Evolutionary conservation across 176 grass and related monocot genomes (phyloP), one percentile per base, ranked within the genome.

Genomic region (Pharus latifolius): DNA sequence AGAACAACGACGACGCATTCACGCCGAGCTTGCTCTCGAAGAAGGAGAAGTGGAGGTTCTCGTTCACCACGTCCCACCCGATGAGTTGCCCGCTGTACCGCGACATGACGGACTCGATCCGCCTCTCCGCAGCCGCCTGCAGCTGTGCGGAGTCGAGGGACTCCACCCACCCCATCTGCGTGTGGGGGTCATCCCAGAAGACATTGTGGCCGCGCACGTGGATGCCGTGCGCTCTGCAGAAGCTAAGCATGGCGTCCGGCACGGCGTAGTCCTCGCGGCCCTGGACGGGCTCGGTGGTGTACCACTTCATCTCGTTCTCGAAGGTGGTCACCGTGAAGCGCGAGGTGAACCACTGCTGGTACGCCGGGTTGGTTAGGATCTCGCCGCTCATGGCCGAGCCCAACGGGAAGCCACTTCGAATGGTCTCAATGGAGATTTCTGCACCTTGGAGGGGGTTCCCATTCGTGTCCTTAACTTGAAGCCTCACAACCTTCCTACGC

Each of bases 301-400:
- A 92, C 94, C 94, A 97, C 65, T 97, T 93, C 94, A 97, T 97
- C 83, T 97, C 94, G 72, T 97, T 97, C 89, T 97, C 94, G 76
- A 97, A 97, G 23, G 89, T 97, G 68, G 94, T 83, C 17, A 85
- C 86, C 15, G 83, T 88, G 89, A 97, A 97, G 59, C 89, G 89
- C 3, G 78, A 78, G 20, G 94, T 35, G 63, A 97, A 93, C 89
- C 89, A 97, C n/a, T 11, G 57, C 81, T 88, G 86, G 65, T 92
- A 97, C 5, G 66, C 81, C 0, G 66, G 16, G 40, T 83, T 90
- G n/a, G 18, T 16, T 19, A 97, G 60, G 59, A 97, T 97, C 73
- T 82, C 79, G 5, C 13, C 1, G 37, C 81, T 84, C 47, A 92
- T 97, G 26, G 94, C 86, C 2, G 83, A 84, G 0, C 94, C 94